phyloP scores from a whole-genome alignment of 1,284 basidiomycete genomes.

The Xerocomus nothofagi region DNA sequence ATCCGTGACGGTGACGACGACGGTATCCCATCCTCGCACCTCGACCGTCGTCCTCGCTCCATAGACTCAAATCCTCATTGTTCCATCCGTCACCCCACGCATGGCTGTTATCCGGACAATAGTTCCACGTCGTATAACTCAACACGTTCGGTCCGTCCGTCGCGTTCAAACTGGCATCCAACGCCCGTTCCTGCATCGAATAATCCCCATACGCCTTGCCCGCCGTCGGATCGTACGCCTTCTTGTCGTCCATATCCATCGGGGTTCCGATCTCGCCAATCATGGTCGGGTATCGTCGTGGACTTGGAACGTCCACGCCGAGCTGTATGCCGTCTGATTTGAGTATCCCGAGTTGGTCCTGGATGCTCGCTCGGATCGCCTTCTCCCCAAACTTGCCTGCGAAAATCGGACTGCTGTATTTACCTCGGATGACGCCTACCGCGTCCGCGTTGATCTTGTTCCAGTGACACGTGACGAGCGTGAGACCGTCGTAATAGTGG shows the following conservation, averaged over 20 bases:
- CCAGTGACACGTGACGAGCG: slow-evolving; percentile 84
- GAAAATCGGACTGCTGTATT: slow-evolving; percentile 71
- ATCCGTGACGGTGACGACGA: neutral
- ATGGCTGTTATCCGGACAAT: slow-evolving; percentile 78
- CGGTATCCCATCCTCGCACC: no score
- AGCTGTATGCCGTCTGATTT: slow-evolving; percentile 71
- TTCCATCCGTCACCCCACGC: slow-evolving; percentile 97
- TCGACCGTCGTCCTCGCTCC: slow-evolving; percentile 66
- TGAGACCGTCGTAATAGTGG: slow-evolving; percentile 96
- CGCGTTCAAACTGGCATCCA: slow-evolving; percentile 91
- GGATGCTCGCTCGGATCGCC: slow-evolving; percentile 81
- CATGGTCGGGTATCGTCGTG: slow-evolving; percentile 76
- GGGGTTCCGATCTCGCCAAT: slow-evolving; percentile 97
- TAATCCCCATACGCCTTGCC: slow-evolving; percentile 69
- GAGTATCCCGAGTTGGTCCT: slow-evolving; percentile 82
- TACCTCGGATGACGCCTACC: slow-evolving; percentile 84
- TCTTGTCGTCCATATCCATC: slow-evolving; percentile 86
- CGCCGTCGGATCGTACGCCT: slow-evolving; percentile 62
- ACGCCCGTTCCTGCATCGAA: slow-evolving; percentile 75
- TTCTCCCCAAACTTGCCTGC: slow-evolving; percentile 78
- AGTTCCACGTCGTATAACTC: slow-evolving; percentile 92
- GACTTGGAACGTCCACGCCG: slow-evolving; percentile 19
- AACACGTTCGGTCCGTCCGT: slow-evolving; percentile 82
- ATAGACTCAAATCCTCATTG: slow-evolving; percentile 91
- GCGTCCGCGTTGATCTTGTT: slow-evolving; percentile 98